These are phyloP conservation scores for Lentinus tigrinus DNA, from an alignment of 768 basidiomycete species.

Conservation along the genomic window DNA sequence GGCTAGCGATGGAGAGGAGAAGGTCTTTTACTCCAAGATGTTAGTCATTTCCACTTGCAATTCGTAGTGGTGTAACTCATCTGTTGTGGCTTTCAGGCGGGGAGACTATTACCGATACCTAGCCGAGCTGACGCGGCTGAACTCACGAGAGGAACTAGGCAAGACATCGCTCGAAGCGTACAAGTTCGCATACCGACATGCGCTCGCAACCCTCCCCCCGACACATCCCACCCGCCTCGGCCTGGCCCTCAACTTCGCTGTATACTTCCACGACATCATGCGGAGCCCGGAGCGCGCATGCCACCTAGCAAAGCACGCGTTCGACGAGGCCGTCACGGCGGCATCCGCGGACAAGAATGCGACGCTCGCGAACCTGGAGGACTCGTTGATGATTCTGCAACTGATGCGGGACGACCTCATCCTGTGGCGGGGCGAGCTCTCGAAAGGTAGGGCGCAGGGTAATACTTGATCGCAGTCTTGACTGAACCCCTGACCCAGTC, in stretches of 20 bases:
- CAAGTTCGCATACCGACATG: conserved; percentile 84
- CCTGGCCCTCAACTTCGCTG: conserved; percentile 89
- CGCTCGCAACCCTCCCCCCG: conserved; percentile 66
- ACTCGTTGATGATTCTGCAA: conserved; percentile 83
- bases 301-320: conserved; percentile 87
- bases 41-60: conserved; percentile 33
- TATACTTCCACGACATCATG: conserved; percentile 88
- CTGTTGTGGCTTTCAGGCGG: conserved; percentile 55
- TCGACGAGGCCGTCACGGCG: conserved; percentile 78
- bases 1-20: conserved; percentile 76
- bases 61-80: conserved; percentile 14
- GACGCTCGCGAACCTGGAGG: conserved; percentile 56
- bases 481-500: background rate
- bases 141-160: conserved; percentile 66
- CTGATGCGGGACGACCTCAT: conserved; percentile 82
- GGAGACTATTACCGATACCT: conserved; percentile 92
- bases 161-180: conserved; percentile 81
- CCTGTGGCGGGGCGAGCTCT: conserved; percentile 79
- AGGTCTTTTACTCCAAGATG: conserved; percentile 91
- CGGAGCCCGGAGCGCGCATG: conserved; percentile 85
- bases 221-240: conserved; percentile 87
- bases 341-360: conserved; percentile 18
- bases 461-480: background rate
- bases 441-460: background rate
- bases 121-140: conserved; percentile 77